Evolutionary conservation across 169 alveolate genomes (phyloP), one percentile per base, ranked within the genome.

Genomic region (Plasmodium gallinaceum): DNA sequence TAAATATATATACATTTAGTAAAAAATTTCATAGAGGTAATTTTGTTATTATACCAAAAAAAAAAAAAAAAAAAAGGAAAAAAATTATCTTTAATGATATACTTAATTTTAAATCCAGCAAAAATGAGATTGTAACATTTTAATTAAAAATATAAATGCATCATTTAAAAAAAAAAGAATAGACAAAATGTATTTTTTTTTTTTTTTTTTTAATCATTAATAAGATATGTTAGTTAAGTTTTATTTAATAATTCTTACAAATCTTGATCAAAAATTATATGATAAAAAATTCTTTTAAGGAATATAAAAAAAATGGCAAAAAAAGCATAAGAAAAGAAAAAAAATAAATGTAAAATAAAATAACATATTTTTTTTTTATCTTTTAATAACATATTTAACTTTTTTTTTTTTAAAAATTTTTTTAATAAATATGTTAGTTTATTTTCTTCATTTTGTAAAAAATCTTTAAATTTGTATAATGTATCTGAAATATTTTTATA

Each of bases 191-290:
- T n/a, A n/a, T n/a, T n/a, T n/a, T n/a, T n/a, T n/a, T n/a, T n/a
- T n/a, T n/a, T n/a, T n/a, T n/a, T n/a, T n/a, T n/a, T n/a, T n/a
- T n/a, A n/a, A n/a, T n/a, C n/a, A n/a, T n/a, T n/a, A n/a, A n/a
- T n/a, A n/a, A n/a, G n/a, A n/a, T n/a, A n/a, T n/a, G n/a, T n/a
- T n/a, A 32, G 39, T 1, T 32, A 32, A 2, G 39, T 32, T 4
- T 32, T 32, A 32, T 32, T 32, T 4, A 32, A 46, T 20, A 22
- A 20, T 22, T 61, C 20, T 76, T 43, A 76, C 43, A 76, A 64
- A 10, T 76, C 89, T 69, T 76, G 89, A 51, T 76, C 89, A 52
- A 45, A 76, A 46, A 76, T 62, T 43, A 64, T 48, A 18, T 58
- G 54, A 32, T 76, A 76, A 52, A 76, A 12, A 54, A 68, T 39